These are phyloP conservation scores for Begonia peltatifolia DNA, from an alignment of 306 rosid species.

Conservation along the genomic window DNA sequence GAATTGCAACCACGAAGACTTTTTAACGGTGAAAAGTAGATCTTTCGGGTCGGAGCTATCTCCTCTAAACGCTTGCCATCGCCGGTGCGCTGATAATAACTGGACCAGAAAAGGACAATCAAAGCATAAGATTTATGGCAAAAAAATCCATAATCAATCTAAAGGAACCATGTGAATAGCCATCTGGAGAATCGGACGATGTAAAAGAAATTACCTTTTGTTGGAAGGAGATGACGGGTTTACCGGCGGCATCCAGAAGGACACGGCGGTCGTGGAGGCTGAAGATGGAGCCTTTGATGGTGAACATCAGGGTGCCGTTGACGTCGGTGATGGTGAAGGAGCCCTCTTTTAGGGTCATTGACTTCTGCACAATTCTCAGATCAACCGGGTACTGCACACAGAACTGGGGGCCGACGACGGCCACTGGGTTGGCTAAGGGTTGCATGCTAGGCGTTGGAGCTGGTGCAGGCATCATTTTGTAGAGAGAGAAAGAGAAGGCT, in stretches of 20 bases:
- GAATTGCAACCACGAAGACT: constrained; percentile 9
- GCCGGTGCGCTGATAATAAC: constrained; percentile 18
- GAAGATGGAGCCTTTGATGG: constrained; percentile 16
- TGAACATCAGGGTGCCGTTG: constrained; percentile 31
- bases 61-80: constrained; percentile 25
- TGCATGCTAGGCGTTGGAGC: neutral
- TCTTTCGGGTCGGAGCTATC: constrained; percentile 22
- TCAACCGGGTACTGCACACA: constrained; percentile 26
- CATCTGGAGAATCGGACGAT: too few species aligned
- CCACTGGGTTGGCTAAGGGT: constrained; percentile 2
- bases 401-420: constrained; percentile 23
- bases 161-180: too few species aligned
- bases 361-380: constrained; percentile 28
- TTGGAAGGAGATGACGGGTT: constrained; percentile 15
- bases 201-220: constrained; percentile 12
- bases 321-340: constrained; percentile 31
- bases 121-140: too few species aligned
- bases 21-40: constrained; percentile 21
- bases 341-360: constrained; percentile 13
- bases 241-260: constrained; percentile 22
- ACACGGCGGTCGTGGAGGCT: constrained; percentile 26
- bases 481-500: too few species aligned
- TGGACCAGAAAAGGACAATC: neutral
- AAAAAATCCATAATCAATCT: too few species aligned
- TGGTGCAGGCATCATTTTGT: too few species aligned